Percentiles rank a stretch among this genome's conserved stretches.
phyloP scores from a whole-genome alignment of 495 filamentous ascomycete genomes.

The Stereocaulon alpinum region DNA sequence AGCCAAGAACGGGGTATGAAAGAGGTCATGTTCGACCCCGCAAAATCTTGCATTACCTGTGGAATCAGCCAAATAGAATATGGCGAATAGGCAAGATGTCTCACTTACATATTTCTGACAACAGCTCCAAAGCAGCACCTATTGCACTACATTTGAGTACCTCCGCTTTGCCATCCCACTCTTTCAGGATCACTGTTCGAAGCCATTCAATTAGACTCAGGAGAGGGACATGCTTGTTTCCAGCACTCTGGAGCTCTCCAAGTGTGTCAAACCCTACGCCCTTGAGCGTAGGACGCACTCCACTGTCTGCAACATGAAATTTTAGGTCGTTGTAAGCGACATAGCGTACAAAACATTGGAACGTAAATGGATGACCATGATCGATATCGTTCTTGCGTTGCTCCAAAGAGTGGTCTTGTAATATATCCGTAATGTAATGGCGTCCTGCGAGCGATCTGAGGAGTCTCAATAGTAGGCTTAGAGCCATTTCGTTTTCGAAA shows the following conservation, averaged over 20 bases:
- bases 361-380: neutral
- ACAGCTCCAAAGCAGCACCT: slow-evolving; percentile 62
- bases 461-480: slow-evolving; percentile 45
- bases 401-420: neutral
- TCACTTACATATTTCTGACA: slow-evolving; percentile 60
- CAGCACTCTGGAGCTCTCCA: slow-evolving; percentile 12
- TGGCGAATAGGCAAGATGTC: neutral
- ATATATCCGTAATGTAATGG: neutral
- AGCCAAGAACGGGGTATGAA: slow-evolving; percentile 63
- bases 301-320: neutral
- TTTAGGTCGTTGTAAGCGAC: neutral
- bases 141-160: slow-evolving; percentile 55
- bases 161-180: slow-evolving; percentile 67
- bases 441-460: slow-evolving; percentile 44
- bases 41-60: neutral
- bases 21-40: slow-evolving; percentile 35
- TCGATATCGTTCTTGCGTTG: neutral
- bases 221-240: slow-evolving; percentile 25
- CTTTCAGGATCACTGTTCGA: slow-evolving; percentile 58
- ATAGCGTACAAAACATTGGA: slow-evolving; percentile 5
- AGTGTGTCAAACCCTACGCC: neutral
- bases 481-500: slow-evolving; percentile 52
- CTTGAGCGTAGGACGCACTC: slow-evolving; percentile 1
- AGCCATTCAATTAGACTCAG: slow-evolving; percentile 67
- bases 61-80: neutral